phyloP scores from a whole-genome alignment of 352 stramenopile genomes.

The Phytophthora fragariae region DNA sequence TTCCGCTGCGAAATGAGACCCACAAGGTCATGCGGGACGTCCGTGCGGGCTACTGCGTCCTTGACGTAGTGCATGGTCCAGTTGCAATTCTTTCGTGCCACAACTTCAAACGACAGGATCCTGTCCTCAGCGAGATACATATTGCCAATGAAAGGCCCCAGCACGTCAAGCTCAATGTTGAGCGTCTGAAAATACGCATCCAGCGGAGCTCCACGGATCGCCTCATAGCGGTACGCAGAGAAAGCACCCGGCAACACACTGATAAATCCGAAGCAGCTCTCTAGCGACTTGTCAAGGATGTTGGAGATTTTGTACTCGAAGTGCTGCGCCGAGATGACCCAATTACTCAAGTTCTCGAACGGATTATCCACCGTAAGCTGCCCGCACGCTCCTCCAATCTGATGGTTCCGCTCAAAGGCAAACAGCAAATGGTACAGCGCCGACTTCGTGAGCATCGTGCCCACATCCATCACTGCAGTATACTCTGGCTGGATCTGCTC shows the following conservation, averaged over 20 bases:
- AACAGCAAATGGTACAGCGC: conserved; percentile 82
- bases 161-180: conserved; percentile 78
- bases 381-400: conserved; percentile 85
- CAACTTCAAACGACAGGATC: conserved; percentile 87
- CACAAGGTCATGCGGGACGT: conserved; percentile 86
- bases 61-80: conserved; percentile 93
- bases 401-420: conserved; percentile 79
- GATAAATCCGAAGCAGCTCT: conserved; percentile 91
- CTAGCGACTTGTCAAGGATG: conserved; percentile 87
- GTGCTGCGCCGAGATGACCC: conserved; percentile 87
- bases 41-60: conserved; percentile 81
- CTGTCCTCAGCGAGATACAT: conserved; percentile 91
- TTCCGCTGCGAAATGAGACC: conserved; percentile 86
- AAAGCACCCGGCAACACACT: conserved; percentile 87
- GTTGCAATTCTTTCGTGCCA: conserved; percentile 81
- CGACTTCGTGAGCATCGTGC: conserved; percentile 84
- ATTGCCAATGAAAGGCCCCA: conserved; percentile 87
- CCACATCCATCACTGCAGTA: conserved; percentile 86
- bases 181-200: conserved; percentile 90
- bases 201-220: conserved; percentile 78
- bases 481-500: conserved; percentile 88
- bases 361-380: conserved; percentile 87
- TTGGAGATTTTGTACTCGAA: conserved; percentile 94
- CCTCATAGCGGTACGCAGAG: conserved; percentile 86
- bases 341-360: conserved; percentile 87